Evolutionary conservation across 306 rosid species (phyloP), one percentile per base, ranked within the genome.

Genomic region (Bauhinia variegata): DNA sequence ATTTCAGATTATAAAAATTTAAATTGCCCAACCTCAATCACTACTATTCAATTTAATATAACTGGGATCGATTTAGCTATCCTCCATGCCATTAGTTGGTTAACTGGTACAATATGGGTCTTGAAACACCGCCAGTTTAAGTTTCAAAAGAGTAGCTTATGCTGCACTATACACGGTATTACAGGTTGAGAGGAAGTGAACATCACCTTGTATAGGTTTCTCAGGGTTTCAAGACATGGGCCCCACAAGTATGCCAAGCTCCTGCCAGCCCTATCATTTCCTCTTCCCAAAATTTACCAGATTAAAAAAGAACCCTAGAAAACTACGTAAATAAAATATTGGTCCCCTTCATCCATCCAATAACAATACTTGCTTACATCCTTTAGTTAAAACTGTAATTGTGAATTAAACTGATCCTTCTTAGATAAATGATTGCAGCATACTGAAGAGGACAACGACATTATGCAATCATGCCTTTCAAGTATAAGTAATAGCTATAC

Each of bases 381-480:
- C 19, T 32, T 56, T 37, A 56, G n/a, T 12, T 8, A 47, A 73
- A 65, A 56, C 31, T 5, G 54, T 12, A 12, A 8, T 9, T 14
- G 38, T 12, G 18, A 49, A 42, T 18, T 34, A 59, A 50, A 60
- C 15, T 51, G 52, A 52, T 54, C 42, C 51, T 60, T 67, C 74
- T 49, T 30, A 50, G 16, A 63, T 66, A 49, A 48, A 43, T 23
- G 28, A 23, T 23, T 23, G 2, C 36, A 32, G 55, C 39, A 15
- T 30, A 36, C 47, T 36, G 17, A 48, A 39, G 31, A 58, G 43
- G 44, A 55, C 37, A 57, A 23, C 59, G 44, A 55, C 37, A 57
- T 48, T 52, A 39, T 58, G 13, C 28, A 17, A 56, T 48, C 28
- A 49, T 18, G 38, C 42, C 55, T 64, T 39, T 19, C 73, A 49